These are phyloP conservation scores for Otatea glauca DNA, from an alignment of 176 grass and related monocot species.

Conservation along the genomic window DNA sequence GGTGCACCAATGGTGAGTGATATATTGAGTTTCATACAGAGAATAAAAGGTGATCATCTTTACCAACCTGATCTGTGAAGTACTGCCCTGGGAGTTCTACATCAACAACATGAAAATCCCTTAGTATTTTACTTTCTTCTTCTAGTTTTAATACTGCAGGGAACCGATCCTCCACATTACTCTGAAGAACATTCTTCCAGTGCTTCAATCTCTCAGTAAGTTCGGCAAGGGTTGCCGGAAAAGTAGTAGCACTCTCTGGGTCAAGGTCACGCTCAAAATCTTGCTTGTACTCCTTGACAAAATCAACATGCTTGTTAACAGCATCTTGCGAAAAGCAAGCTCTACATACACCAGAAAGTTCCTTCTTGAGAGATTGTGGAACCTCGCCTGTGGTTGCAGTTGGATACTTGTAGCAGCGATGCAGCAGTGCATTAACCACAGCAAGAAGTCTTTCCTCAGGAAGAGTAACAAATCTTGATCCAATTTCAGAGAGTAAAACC, in stretches of 20 bases:
- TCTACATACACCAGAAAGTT: conserved; percentile 95
- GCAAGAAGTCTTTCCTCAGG: conserved; percentile 96
- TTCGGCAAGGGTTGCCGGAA: conserved; percentile 86
- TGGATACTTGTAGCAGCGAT: conserved; percentile 99
- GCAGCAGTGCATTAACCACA: conserved; percentile 95
- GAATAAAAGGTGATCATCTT: neutral
- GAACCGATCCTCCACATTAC: conserved; percentile 97
- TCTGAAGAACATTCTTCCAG: conserved; percentile 99
- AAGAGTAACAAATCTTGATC: conserved; percentile 98
- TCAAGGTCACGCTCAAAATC: conserved; percentile 98
- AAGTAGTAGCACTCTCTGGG: conserved; percentile 92
- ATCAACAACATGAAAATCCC: conserved; percentile 96
- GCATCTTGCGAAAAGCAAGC: conserved; percentile 99
- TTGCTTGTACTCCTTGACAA: conserved; percentile 98
- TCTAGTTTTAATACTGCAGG: conserved; percentile 96
- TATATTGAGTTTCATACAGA: neutral
- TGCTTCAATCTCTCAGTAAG: conserved; percentile 95
- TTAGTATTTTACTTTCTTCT: conserved; percentile 94
- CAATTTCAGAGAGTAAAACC: conserved; percentile 98
- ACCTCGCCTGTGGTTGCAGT: conserved; percentile 98
- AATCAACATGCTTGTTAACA: conserved; percentile 99
- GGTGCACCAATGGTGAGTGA: neutral
- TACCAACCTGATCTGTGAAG: conserved; percentile 91
- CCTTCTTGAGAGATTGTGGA: conserved; percentile 92
- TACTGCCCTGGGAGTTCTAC: conserved; percentile 97